Percentiles rank a stretch among this genome's conserved stretches.
Conservation (phyloP, 176 grass and related monocot species). For the Bothriochloa decipiens region DNA sequence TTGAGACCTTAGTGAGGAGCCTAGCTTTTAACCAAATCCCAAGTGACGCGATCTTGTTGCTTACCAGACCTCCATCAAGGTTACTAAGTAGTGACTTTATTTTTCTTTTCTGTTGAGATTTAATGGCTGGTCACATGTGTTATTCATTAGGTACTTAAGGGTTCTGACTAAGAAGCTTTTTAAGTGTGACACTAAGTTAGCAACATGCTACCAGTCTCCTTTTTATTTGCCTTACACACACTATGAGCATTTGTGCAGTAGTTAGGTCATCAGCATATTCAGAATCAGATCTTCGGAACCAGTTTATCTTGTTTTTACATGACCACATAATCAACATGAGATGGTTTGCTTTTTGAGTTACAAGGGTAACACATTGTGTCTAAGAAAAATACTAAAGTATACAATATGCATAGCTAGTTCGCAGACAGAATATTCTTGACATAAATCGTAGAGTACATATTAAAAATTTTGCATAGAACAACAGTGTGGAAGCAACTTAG, state of each 20-base stretch:
- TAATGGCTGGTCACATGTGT: slow-evolving; percentile 33
- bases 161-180: neutral
- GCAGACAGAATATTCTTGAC: slow-evolving; percentile 18
- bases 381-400: slow-evolving; percentile 9
- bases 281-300: neutral
- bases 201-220: slow-evolving; percentile 20
- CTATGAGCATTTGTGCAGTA: slow-evolving; percentile 10
- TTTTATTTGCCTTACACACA: slow-evolving; percentile 31
- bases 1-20: slow-evolving; percentile 46
- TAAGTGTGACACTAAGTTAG: slow-evolving; percentile 31
- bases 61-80: slow-evolving; percentile 43
- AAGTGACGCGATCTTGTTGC: slow-evolving; percentile 39
- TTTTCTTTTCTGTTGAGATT: slow-evolving; percentile 35
- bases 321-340: neutral
- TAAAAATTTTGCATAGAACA: slow-evolving; percentile 13
- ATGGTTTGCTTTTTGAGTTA: slow-evolving; percentile 5
- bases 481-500: slow-evolving; percentile 27
- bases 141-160: slow-evolving; percentile 33
- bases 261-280: slow-evolving; percentile 10
- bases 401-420: slow-evolving; percentile 21
- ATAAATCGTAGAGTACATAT: slow-evolving; percentile 17
- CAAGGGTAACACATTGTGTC: slow-evolving; percentile 1
- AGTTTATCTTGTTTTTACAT: neutral
- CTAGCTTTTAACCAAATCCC: slow-evolving; percentile 44
- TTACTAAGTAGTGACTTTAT: slow-evolving; percentile 12